Percentiles rank a stretch among this genome's conserved stretches.
These are phyloP conservation scores for Globisporangium parvum DNA, from an alignment of 352 stramenopile genomes.

Conservation along the genomic window DNA sequence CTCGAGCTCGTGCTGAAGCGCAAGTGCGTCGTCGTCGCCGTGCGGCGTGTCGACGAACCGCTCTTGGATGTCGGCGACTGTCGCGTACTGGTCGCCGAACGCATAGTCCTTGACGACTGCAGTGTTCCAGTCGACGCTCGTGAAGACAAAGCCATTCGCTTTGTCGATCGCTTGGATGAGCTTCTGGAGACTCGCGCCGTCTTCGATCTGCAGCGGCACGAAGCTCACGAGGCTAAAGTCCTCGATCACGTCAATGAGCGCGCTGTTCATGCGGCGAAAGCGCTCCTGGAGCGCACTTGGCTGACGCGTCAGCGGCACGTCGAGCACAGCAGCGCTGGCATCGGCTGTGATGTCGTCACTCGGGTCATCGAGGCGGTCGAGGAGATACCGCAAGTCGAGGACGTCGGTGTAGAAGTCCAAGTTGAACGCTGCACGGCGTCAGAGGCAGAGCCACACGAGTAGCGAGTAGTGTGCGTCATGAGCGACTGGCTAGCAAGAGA, in stretches of 20 bases:
- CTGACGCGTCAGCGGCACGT: slow-evolving; percentile 21
- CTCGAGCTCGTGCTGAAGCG: slow-evolving; percentile 29
- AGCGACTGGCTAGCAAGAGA: too few relatives aligned
- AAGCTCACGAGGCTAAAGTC: slow-evolving; percentile 87
- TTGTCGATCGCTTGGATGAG: slow-evolving; percentile 79
- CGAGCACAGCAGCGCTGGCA: slow-evolving; percentile 19
- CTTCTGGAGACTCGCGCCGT: slow-evolving; percentile 54
- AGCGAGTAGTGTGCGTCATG: too few relatives aligned
- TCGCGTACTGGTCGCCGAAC: slow-evolving; percentile 50
- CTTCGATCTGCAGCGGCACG: slow-evolving; percentile 73
- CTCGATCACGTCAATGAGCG: slow-evolving; percentile 81
- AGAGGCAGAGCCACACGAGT: too few relatives aligned
- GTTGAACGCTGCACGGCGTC: slow-evolving; percentile 51
- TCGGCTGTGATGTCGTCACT: slow-evolving; percentile 45
- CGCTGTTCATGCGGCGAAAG: slow-evolving; percentile 81
- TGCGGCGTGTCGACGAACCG: slow-evolving; percentile 48
- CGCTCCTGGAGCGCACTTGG: slow-evolving; percentile 35
- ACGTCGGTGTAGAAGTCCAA: slow-evolving; percentile 88
- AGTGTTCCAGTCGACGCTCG: slow-evolving; percentile 70
- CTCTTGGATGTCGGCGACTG: slow-evolving; percentile 49
- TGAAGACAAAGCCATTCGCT: slow-evolving; percentile 79
- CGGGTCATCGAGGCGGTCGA: slow-evolving; percentile 73
- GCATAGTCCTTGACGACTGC: slow-evolving; percentile 68
- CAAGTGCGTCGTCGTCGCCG: slow-evolving; percentile 20
- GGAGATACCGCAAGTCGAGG: slow-evolving; percentile 73